A percentile compares a stretch with the other conserved stretches of the same genome.
phyloP scores from a whole-genome alignment of 2,329 filamentous ascomycete genomes.

The Claviceps sp. region DNA sequence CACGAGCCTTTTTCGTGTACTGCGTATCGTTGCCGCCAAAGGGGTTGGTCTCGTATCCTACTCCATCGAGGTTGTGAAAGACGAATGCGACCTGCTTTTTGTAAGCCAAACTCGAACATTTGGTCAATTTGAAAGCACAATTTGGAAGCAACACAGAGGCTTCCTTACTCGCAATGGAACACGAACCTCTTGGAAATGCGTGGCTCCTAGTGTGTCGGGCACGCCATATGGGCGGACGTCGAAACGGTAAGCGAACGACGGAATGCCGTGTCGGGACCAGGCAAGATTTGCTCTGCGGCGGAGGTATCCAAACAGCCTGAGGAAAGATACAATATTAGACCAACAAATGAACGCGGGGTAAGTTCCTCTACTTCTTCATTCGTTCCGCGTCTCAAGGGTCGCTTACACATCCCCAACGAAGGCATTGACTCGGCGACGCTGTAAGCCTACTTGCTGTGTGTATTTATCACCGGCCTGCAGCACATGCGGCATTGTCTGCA shows the following conservation, averaged over 20 bases:
- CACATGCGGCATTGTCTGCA: background rate
- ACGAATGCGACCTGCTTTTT: background rate
- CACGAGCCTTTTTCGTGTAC: background rate
- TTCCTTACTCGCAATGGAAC: background rate
- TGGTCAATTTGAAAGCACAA: no score
- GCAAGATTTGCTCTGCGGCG: background rate
- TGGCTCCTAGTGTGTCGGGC: background rate
- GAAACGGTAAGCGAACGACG: background rate
- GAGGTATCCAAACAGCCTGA: background rate
- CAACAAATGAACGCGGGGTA: background rate
- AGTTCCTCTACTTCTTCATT: no score
- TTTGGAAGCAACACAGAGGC: no score
- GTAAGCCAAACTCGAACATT: no score
- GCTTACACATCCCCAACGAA: background rate
- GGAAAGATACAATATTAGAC: background rate
- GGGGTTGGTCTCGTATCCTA: background rate
- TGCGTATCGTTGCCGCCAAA: background rate
- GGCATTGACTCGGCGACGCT: background rate
- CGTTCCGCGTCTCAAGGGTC: background rate
- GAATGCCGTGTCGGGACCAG: background rate
- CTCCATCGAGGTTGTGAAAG: background rate
- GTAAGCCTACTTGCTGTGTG: background rate
- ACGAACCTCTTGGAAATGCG: background rate
- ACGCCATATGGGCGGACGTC: background rate
- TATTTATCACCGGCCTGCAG: background rate